Percentiles rank a stretch among this genome's conserved stretches.
Conservation (phyloP, 1,284 basidiomycete genomes). For the Fomitopsis palustris region DNA sequence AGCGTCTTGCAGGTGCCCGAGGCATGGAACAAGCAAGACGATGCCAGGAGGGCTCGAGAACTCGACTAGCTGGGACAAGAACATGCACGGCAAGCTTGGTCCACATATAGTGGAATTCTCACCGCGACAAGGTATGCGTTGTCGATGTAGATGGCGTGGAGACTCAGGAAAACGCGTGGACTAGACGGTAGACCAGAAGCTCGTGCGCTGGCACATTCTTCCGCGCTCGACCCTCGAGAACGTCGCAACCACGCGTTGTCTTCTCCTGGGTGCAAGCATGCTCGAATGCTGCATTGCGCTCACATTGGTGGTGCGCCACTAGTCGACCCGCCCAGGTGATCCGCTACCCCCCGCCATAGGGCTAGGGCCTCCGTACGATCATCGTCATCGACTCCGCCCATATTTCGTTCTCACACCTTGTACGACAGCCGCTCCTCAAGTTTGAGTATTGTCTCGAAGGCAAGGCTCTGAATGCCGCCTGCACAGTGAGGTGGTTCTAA, state of each 20-base stretch:
- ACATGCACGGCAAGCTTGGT: conserved; percentile 77
- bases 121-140: conserved; percentile 58
- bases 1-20: conserved; percentile 35
- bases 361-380: conserved; percentile 93
- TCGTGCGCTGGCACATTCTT: conserved; percentile 99
- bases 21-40: conserved; percentile 52
- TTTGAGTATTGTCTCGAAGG: conserved; percentile 94
- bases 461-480: conserved; percentile 90
- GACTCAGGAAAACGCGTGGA: conserved; percentile 62
- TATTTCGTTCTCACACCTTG: conserved; percentile 96
- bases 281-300: conserved; percentile 95
- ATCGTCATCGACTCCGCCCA: conserved; percentile 88
- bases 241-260: conserved; percentile 75
- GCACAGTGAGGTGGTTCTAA: conserved; percentile 82
- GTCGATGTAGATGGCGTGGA: too few relatives aligned
- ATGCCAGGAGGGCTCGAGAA: conserved; percentile 1
- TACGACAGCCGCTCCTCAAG: conserved; percentile 93
- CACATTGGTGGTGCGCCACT: conserved; percentile 68
- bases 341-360: conserved; percentile 42
- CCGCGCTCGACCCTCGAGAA: conserved; percentile 86
- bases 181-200: conserved; percentile 94
- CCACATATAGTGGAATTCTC: conserved; percentile 88
- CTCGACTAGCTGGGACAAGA: conserved; percentile 92
- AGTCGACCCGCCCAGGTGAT: background rate
- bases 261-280: conserved; percentile 93